Evolutionary conservation across 2,329 filamentous ascomycete species (phyloP), one percentile per base, ranked within the genome.

Genomic region (Allantophomopsis cytisporea): DNA sequence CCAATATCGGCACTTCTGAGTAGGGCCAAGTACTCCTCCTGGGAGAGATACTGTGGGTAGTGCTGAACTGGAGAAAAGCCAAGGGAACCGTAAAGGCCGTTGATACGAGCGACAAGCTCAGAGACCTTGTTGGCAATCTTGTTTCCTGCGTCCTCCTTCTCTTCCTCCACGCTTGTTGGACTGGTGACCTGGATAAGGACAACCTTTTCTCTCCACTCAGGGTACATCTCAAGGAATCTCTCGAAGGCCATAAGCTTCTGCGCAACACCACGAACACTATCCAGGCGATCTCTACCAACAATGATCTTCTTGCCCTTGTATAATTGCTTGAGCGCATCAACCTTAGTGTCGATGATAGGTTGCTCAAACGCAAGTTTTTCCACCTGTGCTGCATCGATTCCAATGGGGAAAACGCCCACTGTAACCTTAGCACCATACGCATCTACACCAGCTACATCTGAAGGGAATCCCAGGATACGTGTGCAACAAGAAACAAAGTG

Each of bases 161-260:
- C 81, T 48, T 84, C 83, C 52, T 87, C 81, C 31, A 87, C 74
- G 47, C 72, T 83, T 11, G 81, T 88, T 7, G 87, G 86, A 45
- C 85, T 94, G 1, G 89, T 95, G 43, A 96, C 86, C 62, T 96
- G 89, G 47, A 96, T 91, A 40, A 96, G 67, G 6, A 96, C 87
- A 2, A 94, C 88, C 63, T 86, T 83, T 45, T 88, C 86, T 39
- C 79, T 77, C 88, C 87, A 95, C 58, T 94, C 80, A 2, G 89
- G 88, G 54, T 91, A 93, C 45, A 81, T 72, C 53, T 93, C 84
- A 31, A 96, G 69, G 64, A 96, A 95, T 42, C 82, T 74, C 60
- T 95, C 86, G 56, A 94, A 96, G 0, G 88, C 89, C 64, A 93
- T 83, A 23, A 96, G 69, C 61, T 96, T 96, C 60, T 95, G 89